Evolutionary conservation across 495 filamentous ascomycete genomes (phyloP).

Genomic region (Aspergillus sclerotioniger): DNA sequence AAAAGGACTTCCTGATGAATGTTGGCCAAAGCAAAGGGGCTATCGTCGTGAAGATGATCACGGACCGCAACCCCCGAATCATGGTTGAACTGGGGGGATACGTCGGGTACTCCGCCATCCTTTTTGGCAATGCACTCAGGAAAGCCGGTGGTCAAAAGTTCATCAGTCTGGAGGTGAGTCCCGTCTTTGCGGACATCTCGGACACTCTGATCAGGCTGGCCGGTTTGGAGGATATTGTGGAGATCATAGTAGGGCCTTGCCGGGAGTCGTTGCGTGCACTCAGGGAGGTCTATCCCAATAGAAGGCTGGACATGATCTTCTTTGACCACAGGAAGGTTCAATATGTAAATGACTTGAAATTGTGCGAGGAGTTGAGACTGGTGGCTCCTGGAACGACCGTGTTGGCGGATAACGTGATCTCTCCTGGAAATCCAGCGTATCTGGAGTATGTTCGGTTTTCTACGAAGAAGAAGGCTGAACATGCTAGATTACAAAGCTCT

Average conservation of each 20-base stretch:
- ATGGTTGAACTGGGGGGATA: slow-evolving; percentile 66
- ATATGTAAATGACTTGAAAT: slow-evolving; percentile 64
- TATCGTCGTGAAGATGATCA: slow-evolving; percentile 55
- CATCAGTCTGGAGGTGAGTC: slow-evolving; percentile 61
- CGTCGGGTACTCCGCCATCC: slow-evolving; percentile 63
- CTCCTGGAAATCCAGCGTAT: slow-evolving; percentile 68
- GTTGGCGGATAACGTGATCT: slow-evolving; percentile 69
- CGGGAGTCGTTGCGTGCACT: slow-evolving; percentile 50
- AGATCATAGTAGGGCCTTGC: slow-evolving; percentile 61
- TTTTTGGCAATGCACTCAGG: slow-evolving; percentile 58
- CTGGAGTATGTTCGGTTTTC: slow-evolving; percentile 6
- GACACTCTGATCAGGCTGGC: slow-evolving; percentile 58
- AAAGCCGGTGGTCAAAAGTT: slow-evolving; percentile 53
- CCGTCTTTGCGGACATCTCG: slow-evolving; percentile 61
- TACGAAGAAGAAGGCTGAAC: neutral
- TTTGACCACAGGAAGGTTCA: slow-evolving; percentile 69
- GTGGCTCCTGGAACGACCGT: slow-evolving; percentile 56
- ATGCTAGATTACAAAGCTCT: neutral
- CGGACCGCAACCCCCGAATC: slow-evolving; percentile 34
- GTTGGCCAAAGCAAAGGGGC: slow-evolving; percentile 65
- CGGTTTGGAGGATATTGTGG: slow-evolving; percentile 60
- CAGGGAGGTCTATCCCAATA: slow-evolving; percentile 37
- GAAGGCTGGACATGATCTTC: slow-evolving; percentile 61
- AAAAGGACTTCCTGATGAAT: slow-evolving; percentile 63
- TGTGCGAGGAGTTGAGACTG: slow-evolving; percentile 62